Conservation (phyloP, 352 stramenopile species). For the Globisporangium nodosum region DNA sequence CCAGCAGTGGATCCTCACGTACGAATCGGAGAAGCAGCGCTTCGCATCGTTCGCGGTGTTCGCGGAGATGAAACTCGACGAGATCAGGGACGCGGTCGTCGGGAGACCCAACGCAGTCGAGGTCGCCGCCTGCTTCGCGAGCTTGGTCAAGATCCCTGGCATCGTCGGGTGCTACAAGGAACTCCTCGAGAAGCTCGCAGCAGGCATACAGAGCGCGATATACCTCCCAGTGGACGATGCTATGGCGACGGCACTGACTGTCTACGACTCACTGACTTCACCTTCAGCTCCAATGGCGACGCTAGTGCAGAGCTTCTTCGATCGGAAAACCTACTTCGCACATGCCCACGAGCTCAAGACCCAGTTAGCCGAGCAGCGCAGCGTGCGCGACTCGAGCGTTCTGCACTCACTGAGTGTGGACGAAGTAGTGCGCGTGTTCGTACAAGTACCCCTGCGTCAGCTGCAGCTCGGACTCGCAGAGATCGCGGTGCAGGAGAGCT, state of each 20-base stretch:
- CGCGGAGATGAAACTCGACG: conserved; percentile 71
- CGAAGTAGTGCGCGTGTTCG: conserved; percentile 36
- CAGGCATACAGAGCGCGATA: conserved; percentile 50
- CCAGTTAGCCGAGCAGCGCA: conserved; percentile 30
- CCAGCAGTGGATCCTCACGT: conserved; percentile 58
- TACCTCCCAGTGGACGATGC: conserved; percentile 28
- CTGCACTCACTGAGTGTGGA: conserved; percentile 31
- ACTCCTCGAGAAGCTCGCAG: conserved; percentile 61
- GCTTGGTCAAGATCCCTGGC: conserved; percentile 71
- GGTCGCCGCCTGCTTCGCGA: conserved; percentile 67
- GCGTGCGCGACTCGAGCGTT: conserved; percentile 34
- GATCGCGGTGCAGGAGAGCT: conserved; percentile 13
- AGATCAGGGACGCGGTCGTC: conserved; percentile 56
- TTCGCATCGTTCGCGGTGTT: conserved; percentile 79
- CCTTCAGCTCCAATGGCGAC: conserved; percentile 29
- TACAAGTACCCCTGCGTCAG: conserved; percentile 35
- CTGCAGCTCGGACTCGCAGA: conserved; percentile 23
- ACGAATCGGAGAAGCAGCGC: conserved; percentile 54
- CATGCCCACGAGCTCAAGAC: conserved; percentile 47
- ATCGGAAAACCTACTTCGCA: conserved; percentile 66
- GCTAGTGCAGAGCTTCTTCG: conserved; percentile 52
- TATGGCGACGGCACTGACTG: not conserved
- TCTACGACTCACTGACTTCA: not conserved
- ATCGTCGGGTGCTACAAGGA: conserved; percentile 67
- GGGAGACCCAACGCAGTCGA: conserved; percentile 67